Conservation (phyloP, 202 grass and related monocot genomes). For the Setaria italica region DNA sequence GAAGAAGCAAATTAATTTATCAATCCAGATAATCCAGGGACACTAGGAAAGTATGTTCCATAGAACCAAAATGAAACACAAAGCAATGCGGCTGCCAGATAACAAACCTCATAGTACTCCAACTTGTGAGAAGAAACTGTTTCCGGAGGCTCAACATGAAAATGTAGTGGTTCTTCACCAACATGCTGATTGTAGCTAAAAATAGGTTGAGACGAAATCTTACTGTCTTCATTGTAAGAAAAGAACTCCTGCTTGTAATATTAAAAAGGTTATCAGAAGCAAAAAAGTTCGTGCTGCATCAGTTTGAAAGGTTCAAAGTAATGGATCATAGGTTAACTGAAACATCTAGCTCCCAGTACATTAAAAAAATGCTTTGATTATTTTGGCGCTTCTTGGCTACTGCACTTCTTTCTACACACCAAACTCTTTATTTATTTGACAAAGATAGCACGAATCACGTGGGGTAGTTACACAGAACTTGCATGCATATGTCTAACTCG, state of each 20-base stretch:
- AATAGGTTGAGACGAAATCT: conserved; percentile 55
- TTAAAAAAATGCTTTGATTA: conserved; percentile 7
- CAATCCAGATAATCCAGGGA: conserved; percentile 10
- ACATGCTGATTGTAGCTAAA: conserved; percentile 66
- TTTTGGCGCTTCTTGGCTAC: neutral
- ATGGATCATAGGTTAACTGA: conserved; percentile 17
- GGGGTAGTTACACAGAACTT: neutral
- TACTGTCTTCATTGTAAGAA: conserved; percentile 49
- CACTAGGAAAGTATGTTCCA: neutral
- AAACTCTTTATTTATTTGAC: conserved; percentile 17
- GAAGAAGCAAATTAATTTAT: conserved; percentile 25
- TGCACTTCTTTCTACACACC: neutral
- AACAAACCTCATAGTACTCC: conserved; percentile 72
- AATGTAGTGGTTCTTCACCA: conserved; percentile 63
- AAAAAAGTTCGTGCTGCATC: neutral
- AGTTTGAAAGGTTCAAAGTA: neutral
- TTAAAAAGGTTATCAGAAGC: neutral
- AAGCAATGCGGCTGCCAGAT: conserved; percentile 21
- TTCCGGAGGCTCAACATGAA: conserved; percentile 67
- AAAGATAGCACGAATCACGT: neutral
- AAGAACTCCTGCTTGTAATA: conserved; percentile 46
- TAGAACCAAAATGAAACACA: conserved; percentile 12
- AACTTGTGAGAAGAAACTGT: conserved; percentile 61
- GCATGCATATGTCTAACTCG: neutral
- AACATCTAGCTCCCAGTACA: neutral